A percentile compares a stretch with the other conserved stretches of the same genome.
Evolutionary conservation across 23 red algal species (phyloP).

Genomic region (Chondrus crispus): DNA sequence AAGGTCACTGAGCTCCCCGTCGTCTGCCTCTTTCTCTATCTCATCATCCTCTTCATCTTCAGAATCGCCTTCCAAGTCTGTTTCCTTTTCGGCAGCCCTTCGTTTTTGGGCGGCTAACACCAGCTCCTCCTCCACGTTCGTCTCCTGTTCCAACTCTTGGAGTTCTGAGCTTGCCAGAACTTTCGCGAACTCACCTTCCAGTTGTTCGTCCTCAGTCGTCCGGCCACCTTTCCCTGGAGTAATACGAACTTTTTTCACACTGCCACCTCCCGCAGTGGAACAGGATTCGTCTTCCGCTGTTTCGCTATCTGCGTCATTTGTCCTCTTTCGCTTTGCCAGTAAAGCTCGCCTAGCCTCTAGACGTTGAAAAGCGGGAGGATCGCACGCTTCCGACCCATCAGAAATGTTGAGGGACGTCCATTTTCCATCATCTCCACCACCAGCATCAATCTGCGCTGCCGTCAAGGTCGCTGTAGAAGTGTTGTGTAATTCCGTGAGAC

Average conservation of each 20-base stretch:
- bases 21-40: not conserved
- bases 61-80: not conserved
- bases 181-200: conserved; percentile 22
- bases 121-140: not conserved
- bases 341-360: conserved; percentile 6
- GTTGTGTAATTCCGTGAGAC: conserved; percentile 75
- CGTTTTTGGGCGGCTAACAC: not conserved
- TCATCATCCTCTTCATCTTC: not conserved
- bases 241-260: not conserved
- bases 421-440: conserved; percentile 72
- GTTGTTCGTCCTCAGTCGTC: conserved; percentile 15
- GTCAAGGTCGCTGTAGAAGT: conserved; percentile 80
- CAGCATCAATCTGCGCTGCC: conserved; percentile 73
- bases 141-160: conserved; percentile 45
- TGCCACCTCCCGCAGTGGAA: not conserved
- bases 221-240: not conserved
- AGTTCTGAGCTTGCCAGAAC: conserved; percentile 45
- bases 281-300: not conserved
- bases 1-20: conserved; percentile 66
- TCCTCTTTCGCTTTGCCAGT: conserved; percentile 15
- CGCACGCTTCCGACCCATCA: conserved; percentile 36
- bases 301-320: not conserved
- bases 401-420: not conserved
- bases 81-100: not conserved
- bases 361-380: conserved; percentile 85